phyloP scores from a whole-genome alignment of 371 early-diverging fungal species.

The Mucor piriformis region DNA sequence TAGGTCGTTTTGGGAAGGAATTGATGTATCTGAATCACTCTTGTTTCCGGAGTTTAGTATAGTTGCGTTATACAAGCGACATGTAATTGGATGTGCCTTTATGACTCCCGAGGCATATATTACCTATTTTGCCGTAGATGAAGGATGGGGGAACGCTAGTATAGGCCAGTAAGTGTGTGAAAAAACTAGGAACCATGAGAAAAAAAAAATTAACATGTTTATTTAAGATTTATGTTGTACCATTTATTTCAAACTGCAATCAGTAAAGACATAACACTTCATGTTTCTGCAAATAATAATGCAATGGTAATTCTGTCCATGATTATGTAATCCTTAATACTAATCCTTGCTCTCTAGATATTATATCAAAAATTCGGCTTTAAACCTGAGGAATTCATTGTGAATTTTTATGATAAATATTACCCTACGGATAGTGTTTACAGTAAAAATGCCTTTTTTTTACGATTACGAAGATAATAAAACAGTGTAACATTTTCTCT shows the following conservation, averaged over 20 bases:
- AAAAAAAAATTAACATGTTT: background rate
- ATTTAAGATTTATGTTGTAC: slow-evolving; percentile 77
- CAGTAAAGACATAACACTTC: slow-evolving; percentile 87
- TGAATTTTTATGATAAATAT: slow-evolving; percentile 92
- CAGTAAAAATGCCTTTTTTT: slow-evolving; percentile 90
- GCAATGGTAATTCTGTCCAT: slow-evolving; percentile 74
- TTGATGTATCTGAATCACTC: slow-evolving; percentile 89
- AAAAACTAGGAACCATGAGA: background rate
- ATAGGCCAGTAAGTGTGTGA: slow-evolving; percentile 71
- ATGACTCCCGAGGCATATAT: slow-evolving; percentile 94
- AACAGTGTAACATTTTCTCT: background rate
- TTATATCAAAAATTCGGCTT: slow-evolving; percentile 95
- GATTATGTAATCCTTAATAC: background rate
- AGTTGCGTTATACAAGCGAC: slow-evolving; percentile 79
- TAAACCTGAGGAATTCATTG: slow-evolving; percentile 91
- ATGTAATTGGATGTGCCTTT: slow-evolving; percentile 89
- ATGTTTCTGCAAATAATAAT: slow-evolving; percentile 91
- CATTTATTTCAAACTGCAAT: slow-evolving; percentile 77
- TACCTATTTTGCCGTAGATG: slow-evolving; percentile 85
- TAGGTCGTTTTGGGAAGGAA: slow-evolving; percentile 91
- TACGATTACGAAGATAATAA: slow-evolving; percentile 72
- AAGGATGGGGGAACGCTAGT: slow-evolving; percentile 86
- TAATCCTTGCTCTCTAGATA: slow-evolving; percentile 46
- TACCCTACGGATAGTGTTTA: slow-evolving; percentile 74
- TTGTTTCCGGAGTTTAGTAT: slow-evolving; percentile 87